Base-by-base conservation (phyloP, 2,329 filamentous ascomycete genomes). In the Pseudocercospora fijiensis region DNA sequence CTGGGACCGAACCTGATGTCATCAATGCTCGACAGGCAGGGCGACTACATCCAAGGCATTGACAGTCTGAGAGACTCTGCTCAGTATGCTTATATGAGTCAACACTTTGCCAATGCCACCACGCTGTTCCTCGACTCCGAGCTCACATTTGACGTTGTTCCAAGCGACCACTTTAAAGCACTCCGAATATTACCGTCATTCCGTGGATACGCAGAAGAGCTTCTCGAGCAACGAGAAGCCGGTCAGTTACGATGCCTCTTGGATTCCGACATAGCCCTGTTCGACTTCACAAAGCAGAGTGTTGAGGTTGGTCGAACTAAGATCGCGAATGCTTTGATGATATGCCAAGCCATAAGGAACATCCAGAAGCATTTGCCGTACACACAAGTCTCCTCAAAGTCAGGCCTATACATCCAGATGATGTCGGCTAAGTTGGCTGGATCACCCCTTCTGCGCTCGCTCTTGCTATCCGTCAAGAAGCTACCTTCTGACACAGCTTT, bases 11-110 rank as follows among this genome's bases (percentile, higher is more conserved):
- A 78, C 5, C 77, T 95, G 41, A 81, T 90, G 45, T 81, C 82
- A 45, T 84, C 81, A 70, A 81, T 92, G 66, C 78, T 93, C 20
- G 87, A 90, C 65, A 84, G 91, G 28, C 91, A 95, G 73, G 85
- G 85, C 67, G 89, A 93, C 69, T 90, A 94, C 72, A 86, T 92
- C 7, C 88, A 90, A 49, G 91, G 90, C 67, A 86, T 91, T 16
- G 87, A 91, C 62, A 85, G 86, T 8, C 90, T 94, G 72, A 82
- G 88, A 55, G 86, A 86, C 65, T 58, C 60, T 6, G 72, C 65
- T 18, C 74, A 91, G 85, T 95, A 94, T 77, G 86, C 88, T 0
- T 92, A 92, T 73, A 93, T 96, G 90, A 91, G 88, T 62, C 90
- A 92, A 74, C 94, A 91, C 72, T 94, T 91, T 70, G 89, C 89